Evolutionary conservation across 768 basidiomycete genomes (phyloP).

Genomic region (Rhizopogon vesiculosus): DNA sequence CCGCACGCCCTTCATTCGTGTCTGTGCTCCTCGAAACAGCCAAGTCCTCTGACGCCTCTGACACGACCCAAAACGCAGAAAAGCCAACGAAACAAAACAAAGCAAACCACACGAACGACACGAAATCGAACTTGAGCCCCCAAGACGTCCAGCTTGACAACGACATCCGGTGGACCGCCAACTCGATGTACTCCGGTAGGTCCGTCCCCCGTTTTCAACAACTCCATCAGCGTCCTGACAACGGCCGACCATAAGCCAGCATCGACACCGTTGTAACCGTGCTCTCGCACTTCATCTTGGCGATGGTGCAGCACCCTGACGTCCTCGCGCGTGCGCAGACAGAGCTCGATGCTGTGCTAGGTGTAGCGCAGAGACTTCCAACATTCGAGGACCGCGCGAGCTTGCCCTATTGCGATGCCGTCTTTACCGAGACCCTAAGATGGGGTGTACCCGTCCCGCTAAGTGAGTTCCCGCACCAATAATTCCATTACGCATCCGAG

Average conservation of each 20-base stretch:
- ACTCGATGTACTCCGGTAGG: constrained; percentile 66
- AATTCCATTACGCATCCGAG: too few relatives aligned
- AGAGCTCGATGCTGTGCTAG: constrained; percentile 61
- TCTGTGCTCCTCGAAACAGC: constrained; percentile 51
- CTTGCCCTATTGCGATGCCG: constrained; percentile 55
- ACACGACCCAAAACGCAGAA: constrained; percentile 17
- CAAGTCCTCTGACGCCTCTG: constrained; percentile 4
- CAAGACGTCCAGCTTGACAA: constrained; percentile 41
- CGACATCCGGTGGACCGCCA: constrained; percentile 79
- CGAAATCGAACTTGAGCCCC: not conserved
- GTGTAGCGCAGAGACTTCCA: constrained; percentile 49
- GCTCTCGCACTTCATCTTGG: constrained; percentile 58
- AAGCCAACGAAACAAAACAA: constrained; percentile 8
- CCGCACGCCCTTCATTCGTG: constrained; percentile 35
- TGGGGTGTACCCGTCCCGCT: constrained; percentile 58
- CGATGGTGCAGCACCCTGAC: constrained; percentile 60
- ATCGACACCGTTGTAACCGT: constrained; percentile 53
- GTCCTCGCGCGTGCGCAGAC: constrained; percentile 53
- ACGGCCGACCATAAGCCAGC: constrained; percentile 34
- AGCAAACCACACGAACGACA: not conserved
- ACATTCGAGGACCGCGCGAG: constrained; percentile 48
- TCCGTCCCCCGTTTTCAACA: not conserved
- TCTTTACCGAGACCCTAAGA: constrained; percentile 51
- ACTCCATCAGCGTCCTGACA: not conserved
- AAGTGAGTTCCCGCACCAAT: constrained; percentile 30